Conservation (phyloP, 1,284 basidiomycete species). For the Tilletiaria anomala region DNA sequence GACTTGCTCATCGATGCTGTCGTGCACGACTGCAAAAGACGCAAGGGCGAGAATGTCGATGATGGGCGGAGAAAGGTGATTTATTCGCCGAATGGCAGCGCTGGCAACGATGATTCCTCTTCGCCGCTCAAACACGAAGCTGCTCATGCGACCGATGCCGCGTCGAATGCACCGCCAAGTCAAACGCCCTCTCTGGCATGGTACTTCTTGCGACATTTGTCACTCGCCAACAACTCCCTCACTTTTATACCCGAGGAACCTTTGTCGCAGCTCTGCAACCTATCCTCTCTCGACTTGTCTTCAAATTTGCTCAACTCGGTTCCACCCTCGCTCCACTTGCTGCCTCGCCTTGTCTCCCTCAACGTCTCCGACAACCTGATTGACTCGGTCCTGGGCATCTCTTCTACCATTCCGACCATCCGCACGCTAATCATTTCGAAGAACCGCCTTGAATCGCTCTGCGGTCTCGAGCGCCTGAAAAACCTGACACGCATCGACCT, state of each 20-base stretch:
- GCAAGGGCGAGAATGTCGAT: constrained; percentile 31
- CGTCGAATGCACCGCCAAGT: constrained; percentile 45
- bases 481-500: constrained; percentile 74
- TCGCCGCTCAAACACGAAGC: constrained; percentile 2
- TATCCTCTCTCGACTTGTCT: constrained; percentile 40
- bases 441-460: constrained; percentile 82
- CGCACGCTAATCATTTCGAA: constrained; percentile 25
- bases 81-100: constrained; percentile 2
- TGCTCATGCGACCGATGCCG: constrained; percentile 15
- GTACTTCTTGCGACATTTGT: constrained; percentile 62
- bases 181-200: constrained; percentile 53
- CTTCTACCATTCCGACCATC: constrained; percentile 15
- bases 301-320: constrained; percentile 41
- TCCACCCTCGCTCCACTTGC: constrained; percentile 56
- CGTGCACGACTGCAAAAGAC: constrained; percentile 54
- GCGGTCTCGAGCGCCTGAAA: constrained; percentile 73
- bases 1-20: constrained; percentile 65
- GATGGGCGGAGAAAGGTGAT: constrained; percentile 3
- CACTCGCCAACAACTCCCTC: constrained; percentile 64
- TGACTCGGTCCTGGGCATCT: constrained; percentile 70
- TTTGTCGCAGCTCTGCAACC: constrained; percentile 45
- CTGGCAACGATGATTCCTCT: background rate
- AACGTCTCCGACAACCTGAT: constrained; percentile 92
- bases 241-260: constrained; percentile 57
- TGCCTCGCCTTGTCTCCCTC: constrained; percentile 66